These are phyloP conservation scores for Boletellus deceptivus DNA, from an alignment of 1,284 basidiomycete species.

Conservation along the genomic window DNA sequence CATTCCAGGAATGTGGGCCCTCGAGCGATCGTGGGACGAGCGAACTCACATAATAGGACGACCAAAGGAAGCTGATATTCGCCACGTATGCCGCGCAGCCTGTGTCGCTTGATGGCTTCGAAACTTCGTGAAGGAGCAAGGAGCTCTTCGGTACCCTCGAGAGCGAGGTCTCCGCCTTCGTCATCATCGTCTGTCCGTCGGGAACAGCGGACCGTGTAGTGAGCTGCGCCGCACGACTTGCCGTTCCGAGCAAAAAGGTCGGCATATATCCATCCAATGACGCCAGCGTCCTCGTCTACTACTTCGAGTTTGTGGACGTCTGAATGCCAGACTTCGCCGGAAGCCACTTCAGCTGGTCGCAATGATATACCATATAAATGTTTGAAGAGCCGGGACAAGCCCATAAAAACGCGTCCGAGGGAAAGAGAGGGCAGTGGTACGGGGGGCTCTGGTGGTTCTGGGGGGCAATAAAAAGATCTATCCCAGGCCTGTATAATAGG, in stretches of 20 bases:
- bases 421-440: constrained; percentile 72
- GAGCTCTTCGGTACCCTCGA: constrained; percentile 41
- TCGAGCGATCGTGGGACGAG: constrained; percentile 56
- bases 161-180: constrained; percentile 57
- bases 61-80: constrained; percentile 89
- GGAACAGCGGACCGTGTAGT: constrained; percentile 97
- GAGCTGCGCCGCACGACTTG: constrained; percentile 90
- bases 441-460: constrained; percentile 68
- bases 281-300: constrained; percentile 80
- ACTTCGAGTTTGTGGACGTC: constrained; percentile 93
- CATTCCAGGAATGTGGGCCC: constrained; percentile 81
- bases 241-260: constrained; percentile 86
- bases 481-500: constrained; percentile 90
- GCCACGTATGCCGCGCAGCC: constrained; percentile 59
- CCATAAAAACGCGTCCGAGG: constrained; percentile 84
- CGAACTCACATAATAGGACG: constrained; percentile 89
- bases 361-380: constrained; percentile 87
- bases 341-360: constrained; percentile 60
- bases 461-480: constrained; percentile 84
- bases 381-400: constrained; percentile 80
- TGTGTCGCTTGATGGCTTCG: constrained; percentile 57
- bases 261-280: constrained; percentile 93
- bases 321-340: constrained; percentile 87
- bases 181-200: constrained; percentile 91
- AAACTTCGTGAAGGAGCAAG: constrained; percentile 54